phyloP scores from a whole-genome alignment of 2,329 filamentous ascomycete species.

The Neopestalotiopsis sp. region DNA sequence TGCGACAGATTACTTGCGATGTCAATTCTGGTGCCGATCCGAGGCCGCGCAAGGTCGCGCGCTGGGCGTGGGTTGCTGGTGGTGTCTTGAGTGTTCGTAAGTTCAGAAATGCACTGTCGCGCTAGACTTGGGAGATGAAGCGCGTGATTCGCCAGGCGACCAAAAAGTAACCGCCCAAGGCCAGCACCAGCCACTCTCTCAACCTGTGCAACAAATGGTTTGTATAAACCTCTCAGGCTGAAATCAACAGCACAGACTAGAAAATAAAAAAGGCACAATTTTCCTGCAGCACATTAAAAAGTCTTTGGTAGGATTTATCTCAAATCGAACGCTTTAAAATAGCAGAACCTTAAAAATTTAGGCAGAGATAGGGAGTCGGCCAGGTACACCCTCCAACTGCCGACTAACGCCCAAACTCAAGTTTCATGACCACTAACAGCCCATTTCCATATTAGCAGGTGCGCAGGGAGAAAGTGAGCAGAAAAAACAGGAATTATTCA shows the following conservation, averaged over 20 bases:
- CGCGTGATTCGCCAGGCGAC: slow-evolving; percentile 12
- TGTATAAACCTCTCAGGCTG: no score
- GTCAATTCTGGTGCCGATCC: not conserved
- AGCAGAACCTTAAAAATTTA: not conserved
- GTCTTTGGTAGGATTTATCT: not conserved
- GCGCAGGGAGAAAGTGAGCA: no score
- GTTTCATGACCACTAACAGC: not conserved
- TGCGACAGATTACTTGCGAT: not conserved
- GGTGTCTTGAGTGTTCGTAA: slow-evolving; percentile 8
- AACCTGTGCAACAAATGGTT: no score
- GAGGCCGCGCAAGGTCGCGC: not conserved
- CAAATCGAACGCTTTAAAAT: not conserved
- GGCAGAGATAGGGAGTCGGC: not conserved
- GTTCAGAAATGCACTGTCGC: slow-evolving; percentile 18
- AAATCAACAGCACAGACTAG: no score
- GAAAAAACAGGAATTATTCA: no score
- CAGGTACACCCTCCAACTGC: not conserved
- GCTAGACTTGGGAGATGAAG: slow-evolving; percentile 16
- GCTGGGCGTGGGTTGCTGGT: not conserved
- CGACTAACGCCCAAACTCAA: not conserved
- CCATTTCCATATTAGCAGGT: no score
- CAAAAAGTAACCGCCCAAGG: not conserved
- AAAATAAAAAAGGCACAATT: not conserved
- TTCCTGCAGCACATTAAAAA: not conserved
- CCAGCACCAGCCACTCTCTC: slow-evolving; percentile 14